Conservation (phyloP, 768 basidiomycete species). For the Tulasnella sp. region DNA sequence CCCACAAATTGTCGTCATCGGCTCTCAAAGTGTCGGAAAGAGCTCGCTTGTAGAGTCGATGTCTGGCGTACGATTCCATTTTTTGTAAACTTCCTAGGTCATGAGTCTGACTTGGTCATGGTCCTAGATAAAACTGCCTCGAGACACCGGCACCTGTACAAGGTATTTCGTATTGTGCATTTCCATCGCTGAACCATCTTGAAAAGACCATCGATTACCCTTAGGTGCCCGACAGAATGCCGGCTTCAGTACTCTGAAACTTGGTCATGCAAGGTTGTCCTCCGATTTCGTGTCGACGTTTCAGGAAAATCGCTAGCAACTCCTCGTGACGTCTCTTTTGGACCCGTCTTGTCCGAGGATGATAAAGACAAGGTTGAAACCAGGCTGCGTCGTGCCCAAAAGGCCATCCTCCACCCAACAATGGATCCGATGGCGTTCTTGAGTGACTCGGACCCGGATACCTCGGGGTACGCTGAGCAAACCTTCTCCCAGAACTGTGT, state of each 20-base stretch:
- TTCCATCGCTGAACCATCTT: too few species aligned
- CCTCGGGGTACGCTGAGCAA: neutral
- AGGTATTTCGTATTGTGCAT: conserved; percentile 31
- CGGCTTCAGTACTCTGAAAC: conserved; percentile 19
- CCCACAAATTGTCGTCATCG: conserved; percentile 63
- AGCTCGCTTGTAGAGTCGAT: conserved; percentile 71
- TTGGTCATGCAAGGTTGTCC: conserved; percentile 30
- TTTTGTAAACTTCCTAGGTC: neutral
- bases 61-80: conserved; percentile 28
- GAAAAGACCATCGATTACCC: neutral
- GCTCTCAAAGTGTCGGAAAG: conserved; percentile 64
- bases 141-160: conserved; percentile 64
- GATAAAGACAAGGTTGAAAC: conserved; percentile 37
- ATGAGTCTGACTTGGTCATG: neutral
- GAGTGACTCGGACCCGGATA: neutral
- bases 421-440: neutral
- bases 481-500: conserved; percentile 44
- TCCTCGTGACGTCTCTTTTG: conserved; percentile 19
- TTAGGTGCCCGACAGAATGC: conserved; percentile 33
- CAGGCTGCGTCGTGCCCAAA: conserved; percentile 49
- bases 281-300: conserved; percentile 27
- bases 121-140: too few species aligned
- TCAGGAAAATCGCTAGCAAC: conserved; percentile 1
- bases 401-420: conserved; percentile 37
- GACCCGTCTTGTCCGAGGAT: neutral